Evolutionary conservation across 164 flowering plant genomes (phyloP), one percentile per base, ranked within the genome.

Genomic region (Tinospora cordifolia): DNA sequence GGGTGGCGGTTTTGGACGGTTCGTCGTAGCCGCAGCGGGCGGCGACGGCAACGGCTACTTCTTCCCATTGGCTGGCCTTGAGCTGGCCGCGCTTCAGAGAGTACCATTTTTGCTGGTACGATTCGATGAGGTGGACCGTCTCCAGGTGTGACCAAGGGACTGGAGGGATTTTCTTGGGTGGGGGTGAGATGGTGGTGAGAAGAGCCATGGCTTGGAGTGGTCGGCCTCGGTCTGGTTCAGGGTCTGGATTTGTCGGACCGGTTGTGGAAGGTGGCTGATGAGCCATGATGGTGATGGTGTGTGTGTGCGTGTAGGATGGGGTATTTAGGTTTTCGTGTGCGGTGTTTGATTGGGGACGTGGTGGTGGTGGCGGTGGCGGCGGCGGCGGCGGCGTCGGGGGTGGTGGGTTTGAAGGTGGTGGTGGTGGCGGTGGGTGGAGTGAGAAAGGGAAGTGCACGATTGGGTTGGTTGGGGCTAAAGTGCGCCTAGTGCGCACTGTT

Each of bases 61-160:
- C 94, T 66, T 93, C 94, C 98, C 98, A 93, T 40, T 91, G 93
- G 70, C 65, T 60, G 63, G 96, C 84, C 63, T 85, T 85, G 74
- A 93, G 89, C 62, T 80, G 91, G 59, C 92, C 94, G 38, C 87
- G 87, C 63, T 81, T 80, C 73, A 87, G 83, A 44, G 96, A 79
- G 82, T 91, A 87, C 97, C 96, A 93, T 63, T 87, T 88, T 30
- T 87, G 90, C 41, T 83, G 90, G 84, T 93, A 93, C 26, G 87
- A 81, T 63, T 84, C 80, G 83, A 93, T 91, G 26, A 93, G 85
- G 69, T 82, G 71, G 25, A 82, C 68, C 60, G 98, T 91, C 73
- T 91, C 98, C 17, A 81, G 76, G 78, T 85, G 90, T 9, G 90
- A 76, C 98, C 98, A 93, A 3, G 90, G 86, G 25, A 81, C 44